A percentile compares a stretch with the other conserved stretches of the same genome.
These are phyloP conservation scores for Botrytis fragariae DNA, from an alignment of 2,329 filamentous ascomycete species.

Conservation along the genomic window DNA sequence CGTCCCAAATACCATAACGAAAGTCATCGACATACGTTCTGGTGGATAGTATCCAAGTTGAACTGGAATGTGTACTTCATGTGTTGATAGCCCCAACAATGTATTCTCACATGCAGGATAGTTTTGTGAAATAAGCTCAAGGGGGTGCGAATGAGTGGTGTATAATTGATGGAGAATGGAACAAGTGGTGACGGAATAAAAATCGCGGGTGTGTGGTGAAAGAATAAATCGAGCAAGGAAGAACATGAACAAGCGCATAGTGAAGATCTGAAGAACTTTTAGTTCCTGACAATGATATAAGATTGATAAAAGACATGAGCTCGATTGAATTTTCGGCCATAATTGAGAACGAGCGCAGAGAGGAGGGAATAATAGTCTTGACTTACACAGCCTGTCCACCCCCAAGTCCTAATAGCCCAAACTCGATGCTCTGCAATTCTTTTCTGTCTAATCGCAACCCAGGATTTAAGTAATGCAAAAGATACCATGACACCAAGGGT, in stretches of 20 bases:
- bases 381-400: conserved; percentile 10
- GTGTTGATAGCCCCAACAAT: background rate
- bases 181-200: conserved; percentile 5
- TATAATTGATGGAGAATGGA: background rate
- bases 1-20: background rate
- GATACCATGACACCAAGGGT: background rate
- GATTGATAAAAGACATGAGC: background rate
- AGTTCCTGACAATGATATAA: background rate
- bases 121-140: background rate
- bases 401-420: conserved; percentile 20
- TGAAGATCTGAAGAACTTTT: background rate
- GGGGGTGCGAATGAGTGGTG: background rate
- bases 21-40: background rate
- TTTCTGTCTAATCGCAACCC: background rate
- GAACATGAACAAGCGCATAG: conserved; percentile 4
- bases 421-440: background rate
- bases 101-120: background rate
- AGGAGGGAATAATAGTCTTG: background rate
- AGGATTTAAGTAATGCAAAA: background rate
- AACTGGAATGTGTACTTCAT: background rate
- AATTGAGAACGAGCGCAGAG: background rate
- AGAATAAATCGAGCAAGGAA: background rate
- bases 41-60: background rate
- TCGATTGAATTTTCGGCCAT: too few relatives aligned
- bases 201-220: background rate